A percentile compares a stretch with the other conserved stretches of the same genome.
These are phyloP conservation scores for Penicillium psychrofluorescens DNA, from an alignment of 495 filamentous ascomycete genomes.

Conservation along the genomic window DNA sequence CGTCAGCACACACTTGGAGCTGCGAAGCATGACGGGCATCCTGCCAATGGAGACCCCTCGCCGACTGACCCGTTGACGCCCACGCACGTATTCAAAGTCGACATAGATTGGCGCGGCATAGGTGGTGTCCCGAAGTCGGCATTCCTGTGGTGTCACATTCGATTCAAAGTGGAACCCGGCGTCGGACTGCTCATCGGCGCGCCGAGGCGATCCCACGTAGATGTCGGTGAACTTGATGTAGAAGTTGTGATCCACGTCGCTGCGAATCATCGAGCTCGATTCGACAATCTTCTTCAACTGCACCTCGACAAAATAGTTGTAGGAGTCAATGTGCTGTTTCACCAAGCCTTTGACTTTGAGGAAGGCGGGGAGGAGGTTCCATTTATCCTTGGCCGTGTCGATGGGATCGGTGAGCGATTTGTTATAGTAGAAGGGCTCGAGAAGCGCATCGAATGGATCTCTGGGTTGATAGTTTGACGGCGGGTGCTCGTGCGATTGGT, in stretches of 20 bases:
- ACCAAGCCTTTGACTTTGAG: constrained; percentile 94
- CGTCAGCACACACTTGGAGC: constrained; percentile 79
- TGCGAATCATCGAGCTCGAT: constrained; percentile 75
- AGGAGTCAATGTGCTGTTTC: constrained; percentile 98
- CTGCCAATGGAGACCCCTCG: constrained; percentile 74
- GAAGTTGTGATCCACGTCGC: constrained; percentile 82
- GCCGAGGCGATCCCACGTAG: constrained; percentile 69
- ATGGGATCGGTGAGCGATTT: constrained; percentile 92
- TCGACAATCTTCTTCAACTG: constrained; percentile 94
- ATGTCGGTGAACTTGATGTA: constrained; percentile 88
- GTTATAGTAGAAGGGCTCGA: constrained; percentile 93
- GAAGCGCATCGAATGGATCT: constrained; percentile 70
- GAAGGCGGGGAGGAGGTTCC: constrained; percentile 92
- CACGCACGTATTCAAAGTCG: constrained; percentile 78
- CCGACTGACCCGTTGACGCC: constrained; percentile 59
- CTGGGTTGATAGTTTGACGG: constrained; percentile 24
- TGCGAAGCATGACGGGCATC: constrained; percentile 94
- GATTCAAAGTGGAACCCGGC: constrained; percentile 49
- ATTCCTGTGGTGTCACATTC: constrained; percentile 79
- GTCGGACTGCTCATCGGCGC: constrained; percentile 57
- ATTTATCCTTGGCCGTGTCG: constrained; percentile 88
- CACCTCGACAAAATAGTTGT: constrained; percentile 92
- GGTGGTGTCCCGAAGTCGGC: constrained; percentile 87
- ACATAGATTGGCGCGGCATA: constrained; percentile 91
- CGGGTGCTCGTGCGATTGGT: not conserved